Percentiles rank a stretch among this genome's conserved stretches.
Conservation (phyloP, 2,329 filamentous ascomycete species). For the Cyphellophora attinorum region DNA sequence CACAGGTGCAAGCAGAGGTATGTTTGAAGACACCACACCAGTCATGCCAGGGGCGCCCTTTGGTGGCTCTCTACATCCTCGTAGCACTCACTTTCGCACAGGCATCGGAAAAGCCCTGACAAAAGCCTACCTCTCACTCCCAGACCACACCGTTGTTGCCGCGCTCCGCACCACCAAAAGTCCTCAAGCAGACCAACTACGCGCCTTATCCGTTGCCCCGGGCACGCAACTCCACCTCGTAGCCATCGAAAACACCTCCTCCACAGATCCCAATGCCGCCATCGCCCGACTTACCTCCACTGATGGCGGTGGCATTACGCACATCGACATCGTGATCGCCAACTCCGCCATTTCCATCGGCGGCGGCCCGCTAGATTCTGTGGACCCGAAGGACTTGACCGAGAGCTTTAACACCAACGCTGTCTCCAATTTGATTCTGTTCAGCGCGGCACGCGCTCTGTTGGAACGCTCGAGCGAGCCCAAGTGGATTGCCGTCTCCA, state of each 20-base stretch:
- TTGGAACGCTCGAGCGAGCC: neutral
- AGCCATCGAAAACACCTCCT: constrained; percentile 1
- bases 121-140: no score
- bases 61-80: no score
- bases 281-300: neutral
- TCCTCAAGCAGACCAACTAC: constrained; percentile 1
- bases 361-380: constrained; percentile 1
- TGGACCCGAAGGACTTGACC: neutral
- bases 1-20: no score
- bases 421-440: neutral
- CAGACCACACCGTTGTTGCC: no score
- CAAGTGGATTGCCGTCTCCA: constrained; percentile 1
- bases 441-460: neutral
- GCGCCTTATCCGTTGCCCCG: neutral
- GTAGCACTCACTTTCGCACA: no score
- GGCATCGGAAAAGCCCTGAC: no score
- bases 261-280: neutral
- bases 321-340: constrained; percentile 2
- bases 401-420: constrained; percentile 1
- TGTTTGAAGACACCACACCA: no score
- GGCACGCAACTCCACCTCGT: neutral
- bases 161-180: no score
- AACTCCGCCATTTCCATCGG: constrained; percentile 2
- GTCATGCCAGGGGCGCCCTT: no score
- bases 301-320: neutral